Base-by-base conservation (phyloP, 2,329 filamentous ascomycete species). In the Chalaropsis thielavioides region DNA sequence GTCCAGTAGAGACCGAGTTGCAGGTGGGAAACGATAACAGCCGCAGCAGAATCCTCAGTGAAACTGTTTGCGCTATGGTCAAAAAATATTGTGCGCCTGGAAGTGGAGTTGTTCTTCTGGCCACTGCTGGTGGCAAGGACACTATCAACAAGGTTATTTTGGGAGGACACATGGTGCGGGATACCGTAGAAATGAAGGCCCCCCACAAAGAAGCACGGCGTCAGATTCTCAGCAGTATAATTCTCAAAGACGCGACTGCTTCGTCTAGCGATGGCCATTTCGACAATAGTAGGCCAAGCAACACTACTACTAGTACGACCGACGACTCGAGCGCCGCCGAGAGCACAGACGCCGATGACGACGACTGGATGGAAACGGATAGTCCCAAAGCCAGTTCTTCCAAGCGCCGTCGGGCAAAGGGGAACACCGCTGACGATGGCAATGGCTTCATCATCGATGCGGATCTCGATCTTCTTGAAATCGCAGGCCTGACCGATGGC, bases 1-100 rank as follows among this genome's bases (percentile, higher is more conserved):
- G 92, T 72, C 92, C 94, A 0, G 87, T 86, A 0, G 95, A 99
- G 75, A 96, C 92, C 0, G 94, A 99, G 73, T 80, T 99, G 13
- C 90, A 96, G 74, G 89, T 95, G 3, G 90, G 90, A 68, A 92
- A 91, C 67, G 91, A 97, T 70, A 97, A 99, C 71, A 90, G 90
- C 19, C 84, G 92, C 68, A 97, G 92, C 73, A 84, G 91, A 41
- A 92, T 97, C 70, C 84, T 96, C 66, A 96, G 92, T 72, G 94
- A 99, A 74, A 84, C 90, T 0, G 81, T 99, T 4, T 88, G 89
- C 72, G 84, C 88, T 0, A 85, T 94, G 69, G 89, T 92, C 0
- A 83, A 86, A 65, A 88, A 96, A 71, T 92, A 92, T 72, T 96
- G 92, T 72, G 84, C 83, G 0, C 81, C 84, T 68, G 86, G 90